Evolutionary conservation across 2,329 filamentous ascomycete species (phyloP), one percentile per base, ranked within the genome.

Genomic region (Penicillium corylophilum): DNA sequence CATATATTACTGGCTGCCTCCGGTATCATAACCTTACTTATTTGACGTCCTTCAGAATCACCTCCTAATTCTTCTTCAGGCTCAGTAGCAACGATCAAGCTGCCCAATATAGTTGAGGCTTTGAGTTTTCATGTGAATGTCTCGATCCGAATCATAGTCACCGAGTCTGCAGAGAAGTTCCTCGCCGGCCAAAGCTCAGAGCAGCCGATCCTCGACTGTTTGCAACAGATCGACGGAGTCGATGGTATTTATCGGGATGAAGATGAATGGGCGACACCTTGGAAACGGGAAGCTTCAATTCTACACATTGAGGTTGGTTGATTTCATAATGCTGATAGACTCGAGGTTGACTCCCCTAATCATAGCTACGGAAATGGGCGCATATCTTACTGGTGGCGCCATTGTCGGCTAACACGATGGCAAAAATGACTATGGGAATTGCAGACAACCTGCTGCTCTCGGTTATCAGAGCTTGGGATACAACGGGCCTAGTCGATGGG

Each of bases 401-500:
- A 0, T 72, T 96, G 53, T 88, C 84, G 50, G 92, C 93, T 12
- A 96, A 96, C 65, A 85, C 85, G 4, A 77, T 97, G 65, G 93
- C 91, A 6, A 96, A 95, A 73, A 82, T 97, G 57, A 82, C 83
- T 0, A 81, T 82, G 22, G 94, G 94, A 0, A 79, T 95, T 56
- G 85, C 84, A 39, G 90, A 96, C 64, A 87, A 87, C 51, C 75
- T 97, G 6, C 70, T 96, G 5, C 70, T 78, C 6, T 87, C 84
- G 13, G 87, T 94, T 0, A 80, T 94, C 33, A 79, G 93, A 18
- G 93, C 93, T 0, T 99, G 93, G 94, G 93, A 97, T 71, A 86
- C 85, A 0, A 79, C 79, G n/a, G 83, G 84, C 0, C 67, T 78
- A 15, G 74, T 87, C 6, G 84, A 88, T 42, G 66, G 59, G 36